Evolutionary conservation across 441 rosid genomes (phyloP), one percentile per base, ranked within the genome.

Genomic region (Caryocar brasiliense): DNA sequence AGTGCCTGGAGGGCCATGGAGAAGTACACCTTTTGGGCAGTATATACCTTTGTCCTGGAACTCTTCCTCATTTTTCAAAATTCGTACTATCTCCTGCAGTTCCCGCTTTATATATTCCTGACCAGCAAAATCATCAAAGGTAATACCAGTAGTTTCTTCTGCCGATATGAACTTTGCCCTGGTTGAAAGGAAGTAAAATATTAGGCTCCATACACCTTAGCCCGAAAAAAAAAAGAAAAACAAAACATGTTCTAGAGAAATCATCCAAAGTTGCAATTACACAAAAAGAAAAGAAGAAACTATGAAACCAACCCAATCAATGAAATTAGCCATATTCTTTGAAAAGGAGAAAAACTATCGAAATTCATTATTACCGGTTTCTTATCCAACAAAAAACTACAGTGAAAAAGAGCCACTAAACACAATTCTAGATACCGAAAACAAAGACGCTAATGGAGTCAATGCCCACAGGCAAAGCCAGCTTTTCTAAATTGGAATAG

Each of bases 1-100:
- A 27, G 98, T 92, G 61, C 96, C 98, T n/a, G 96, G 96, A 51
- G 98, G 96, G 25, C 96, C 98, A 60, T 92, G 85, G 40, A 92
- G 95, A 59, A 92, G 90, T 37, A 92, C 95, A 60, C 98, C 98
- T 85, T 87, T 85, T 2, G 98, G 98, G 74, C 98, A 87, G 56
- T 83, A 85, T 52, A 92, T 92, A 47, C 96, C 95, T 71, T 76
- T 87, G 47, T 85, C 73, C 62, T 79, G 93, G 67, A 80, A 92
- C 73, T 81, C 98, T 58, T 87, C 96, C 13, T 87, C 95, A 58
- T 85, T 87, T 67, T 83, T 92, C 36, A 92, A 62, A 58, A 85
- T 87, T 18, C 91, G 65, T 20, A 92, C 98, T 71, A 92, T 79
- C 76, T 92, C 96, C 58, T 85, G 91, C 35, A 92, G 62, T 68